Conservation (phyloP, 179 eudicot species). For the Beta macrorhiza region DNA sequence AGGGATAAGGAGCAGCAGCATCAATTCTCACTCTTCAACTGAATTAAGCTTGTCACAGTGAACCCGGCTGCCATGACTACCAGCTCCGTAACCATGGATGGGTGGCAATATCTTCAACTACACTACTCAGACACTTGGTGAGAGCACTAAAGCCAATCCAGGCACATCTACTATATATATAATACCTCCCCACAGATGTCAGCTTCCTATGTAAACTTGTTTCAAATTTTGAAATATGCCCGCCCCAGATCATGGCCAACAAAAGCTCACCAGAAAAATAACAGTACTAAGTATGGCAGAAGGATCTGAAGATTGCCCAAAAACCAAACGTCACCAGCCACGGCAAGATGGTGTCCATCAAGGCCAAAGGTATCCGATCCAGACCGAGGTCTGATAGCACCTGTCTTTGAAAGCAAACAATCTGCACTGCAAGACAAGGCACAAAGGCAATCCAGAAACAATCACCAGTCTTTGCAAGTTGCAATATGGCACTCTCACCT, state of each 20-base stretch:
- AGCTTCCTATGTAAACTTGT: constrained; percentile 16
- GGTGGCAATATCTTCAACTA: constrained; percentile 56
- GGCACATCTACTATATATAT: constrained; percentile 27
- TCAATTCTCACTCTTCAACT: constrained; percentile 50
- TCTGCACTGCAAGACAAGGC: constrained; percentile 18
- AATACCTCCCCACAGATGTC: constrained; percentile 20
- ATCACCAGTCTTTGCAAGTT: constrained; percentile 12
- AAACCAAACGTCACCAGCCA: constrained; percentile 7
- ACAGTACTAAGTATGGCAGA: background rate
- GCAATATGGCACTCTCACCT: constrained; percentile 30
- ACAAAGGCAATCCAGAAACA: constrained; percentile 21
- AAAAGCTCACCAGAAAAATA: background rate
- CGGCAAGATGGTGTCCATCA: background rate
- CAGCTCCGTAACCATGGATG: constrained; percentile 79
- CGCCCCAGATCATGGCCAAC: constrained; percentile 1
- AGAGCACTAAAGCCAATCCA: constrained; percentile 44
- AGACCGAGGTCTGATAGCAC: constrained; percentile 3
- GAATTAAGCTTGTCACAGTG: constrained; percentile 55
- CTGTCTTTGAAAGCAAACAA: constrained; percentile 10
- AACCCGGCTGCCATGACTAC: constrained; percentile 81
- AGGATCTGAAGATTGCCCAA: constrained; percentile 14
- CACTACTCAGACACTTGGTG: constrained; percentile 42
- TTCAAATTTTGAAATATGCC: background rate
- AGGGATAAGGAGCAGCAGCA: constrained; percentile 98
- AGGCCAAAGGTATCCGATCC: constrained; percentile 2